phyloP scores from a whole-genome alignment of 2,329 filamentous ascomycete genomes.

The Botrytis sinoallii region DNA sequence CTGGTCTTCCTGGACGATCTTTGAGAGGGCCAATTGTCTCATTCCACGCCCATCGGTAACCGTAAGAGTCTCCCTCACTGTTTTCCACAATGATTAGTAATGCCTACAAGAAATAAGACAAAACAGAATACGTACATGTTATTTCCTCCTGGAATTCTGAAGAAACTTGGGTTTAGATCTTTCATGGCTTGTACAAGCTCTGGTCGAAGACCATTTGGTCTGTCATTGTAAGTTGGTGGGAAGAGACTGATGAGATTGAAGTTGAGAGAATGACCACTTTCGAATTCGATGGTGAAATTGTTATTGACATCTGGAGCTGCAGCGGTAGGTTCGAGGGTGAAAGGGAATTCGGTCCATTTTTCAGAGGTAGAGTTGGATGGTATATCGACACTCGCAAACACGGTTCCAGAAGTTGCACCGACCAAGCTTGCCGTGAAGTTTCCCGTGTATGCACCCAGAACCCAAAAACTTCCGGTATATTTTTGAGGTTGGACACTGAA shows the following conservation, averaged over 20 bases:
- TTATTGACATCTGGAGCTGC: slow-evolving; percentile 45
- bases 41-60: slow-evolving; percentile 40
- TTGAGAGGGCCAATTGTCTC: slow-evolving; percentile 42
- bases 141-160: slow-evolving; percentile 64
- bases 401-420: slow-evolving; percentile 20
- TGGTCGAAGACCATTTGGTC: slow-evolving; percentile 53
- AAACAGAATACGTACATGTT: slow-evolving; percentile 45
- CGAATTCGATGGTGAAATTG: slow-evolving; percentile 53
- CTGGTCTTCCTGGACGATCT: slow-evolving; percentile 39
- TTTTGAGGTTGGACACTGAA: slow-evolving; percentile 40
- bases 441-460: slow-evolving; percentile 17
- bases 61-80: slow-evolving; percentile 31
- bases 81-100: slow-evolving; percentile 31
- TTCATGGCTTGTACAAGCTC: slow-evolving; percentile 54
- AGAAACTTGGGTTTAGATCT: slow-evolving; percentile 51
- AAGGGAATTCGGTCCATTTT: slow-evolving; percentile 27
- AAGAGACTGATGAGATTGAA: slow-evolving; percentile 59
- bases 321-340: slow-evolving; percentile 15
- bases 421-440: slow-evolving; percentile 24
- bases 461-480: slow-evolving; percentile 35
- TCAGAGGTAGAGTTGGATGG: slow-evolving; percentile 18
- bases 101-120: background rate
- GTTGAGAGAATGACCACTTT: slow-evolving; percentile 44
- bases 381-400: slow-evolving; percentile 29
- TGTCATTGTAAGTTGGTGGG: slow-evolving; percentile 56